These are phyloP conservation scores for Botrytis elliptica DNA, from an alignment of 2,329 filamentous ascomycete genomes.

Conservation along the genomic window DNA sequence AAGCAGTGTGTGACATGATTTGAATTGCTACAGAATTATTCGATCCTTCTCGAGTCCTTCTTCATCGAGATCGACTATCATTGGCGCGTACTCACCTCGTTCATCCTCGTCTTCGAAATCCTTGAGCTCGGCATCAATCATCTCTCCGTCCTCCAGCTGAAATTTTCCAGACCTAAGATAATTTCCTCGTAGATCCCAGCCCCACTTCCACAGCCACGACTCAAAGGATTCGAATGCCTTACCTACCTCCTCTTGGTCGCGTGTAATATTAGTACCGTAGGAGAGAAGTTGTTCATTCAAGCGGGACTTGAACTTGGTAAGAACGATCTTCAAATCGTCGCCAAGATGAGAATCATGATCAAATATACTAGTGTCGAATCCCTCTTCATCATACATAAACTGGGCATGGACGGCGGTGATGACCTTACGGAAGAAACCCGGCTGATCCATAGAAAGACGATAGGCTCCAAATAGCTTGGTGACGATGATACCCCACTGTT, in stretches of 20 bases:
- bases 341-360: constrained; percentile 38
- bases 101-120: constrained; percentile 55
- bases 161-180: constrained; percentile 50
- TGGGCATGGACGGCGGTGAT: constrained; percentile 55
- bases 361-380: constrained; percentile 47
- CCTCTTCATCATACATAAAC: constrained; percentile 51
- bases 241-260: constrained; percentile 47
- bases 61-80: constrained; percentile 39
- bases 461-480: constrained; percentile 53
- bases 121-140: constrained; percentile 46
- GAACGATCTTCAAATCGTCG: constrained; percentile 45
- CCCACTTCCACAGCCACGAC: constrained; percentile 47
- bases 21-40: constrained; percentile 31
- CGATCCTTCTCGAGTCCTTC: constrained; percentile 38
- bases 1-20: constrained; percentile 11
- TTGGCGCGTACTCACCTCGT: constrained; percentile 40
- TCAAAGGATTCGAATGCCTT: constrained; percentile 51
- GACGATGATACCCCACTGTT: constrained; percentile 61
- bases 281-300: constrained; percentile 49
- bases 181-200: constrained; percentile 56
- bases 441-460: constrained; percentile 45
- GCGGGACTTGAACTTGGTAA: constrained; percentile 55
- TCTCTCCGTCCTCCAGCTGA: constrained; percentile 54
- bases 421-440: constrained; percentile 48
- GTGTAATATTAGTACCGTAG: constrained; percentile 40